Evolutionary conservation across 2,329 filamentous ascomycete genomes (phyloP), one percentile per base, ranked within the genome.

Genomic region (Scedosporium boydii): DNA sequence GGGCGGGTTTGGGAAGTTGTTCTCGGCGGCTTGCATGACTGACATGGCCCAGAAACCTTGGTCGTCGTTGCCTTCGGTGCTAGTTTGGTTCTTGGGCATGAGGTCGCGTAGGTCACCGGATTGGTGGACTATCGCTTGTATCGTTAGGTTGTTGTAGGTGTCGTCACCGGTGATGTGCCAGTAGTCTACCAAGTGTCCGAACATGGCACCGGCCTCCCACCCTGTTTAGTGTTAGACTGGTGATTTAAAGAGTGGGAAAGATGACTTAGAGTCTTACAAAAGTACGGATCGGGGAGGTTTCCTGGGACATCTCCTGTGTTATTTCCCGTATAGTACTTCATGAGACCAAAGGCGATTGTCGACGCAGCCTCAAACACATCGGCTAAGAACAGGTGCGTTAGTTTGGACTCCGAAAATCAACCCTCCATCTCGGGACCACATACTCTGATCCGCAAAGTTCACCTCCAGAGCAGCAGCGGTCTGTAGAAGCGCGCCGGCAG

Each of bases 11-110:
- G 87, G 87, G 69, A 89, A 93, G 65, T 86, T 86, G 68, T 87
- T 84, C 74, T 96, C 91, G 44, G 88, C 87, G 2, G 91, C 91
- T 9, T 84, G 82, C 80, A 96, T 89, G 64, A 87, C 89, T 1
- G 90, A 85, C 78, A 95, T 82, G n/a, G 84, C 89, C 91, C 91
- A 96, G 75, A 95, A 93, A 5, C 89, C 87, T 72, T 91, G 88
- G 68, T 91, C 88, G 66, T 91, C 88, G 73, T 90, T 91, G 66
- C 87, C 87, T 65, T 82, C 73, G 1, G 80, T 81, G 58, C 77
- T 73, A 6, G 84, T 86, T 72, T 87, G 85, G 72, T 87, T 88
- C n/a, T 72, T 69, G 3, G 87, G 87, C 85, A 88, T 87, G 70
- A 80, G 89, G 70, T 89, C 83, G 12, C 72, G 69, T 65, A 84